A percentile compares a stretch with the other conserved stretches of the same genome.
phyloP scores from a whole-genome alignment of 768 basidiomycete species.

The Lentinus brumalis region DNA sequence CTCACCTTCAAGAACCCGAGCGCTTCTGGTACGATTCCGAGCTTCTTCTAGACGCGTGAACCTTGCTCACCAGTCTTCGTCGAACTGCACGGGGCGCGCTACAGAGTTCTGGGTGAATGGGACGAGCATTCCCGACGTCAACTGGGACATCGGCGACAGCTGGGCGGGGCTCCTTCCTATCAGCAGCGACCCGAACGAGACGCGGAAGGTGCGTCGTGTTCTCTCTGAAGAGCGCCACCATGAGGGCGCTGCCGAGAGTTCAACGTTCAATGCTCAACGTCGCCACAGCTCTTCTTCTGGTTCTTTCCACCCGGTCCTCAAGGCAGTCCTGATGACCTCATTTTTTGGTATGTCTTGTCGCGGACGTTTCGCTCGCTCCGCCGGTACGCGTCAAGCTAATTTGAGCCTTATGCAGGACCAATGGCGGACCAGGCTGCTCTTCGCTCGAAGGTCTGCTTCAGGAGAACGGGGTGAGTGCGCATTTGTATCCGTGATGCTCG shows the following conservation, averaged over 20 bases:
- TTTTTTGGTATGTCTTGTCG: constrained; percentile 59
- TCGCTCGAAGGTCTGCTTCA: constrained; percentile 71
- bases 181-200: constrained; percentile 58
- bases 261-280: neutral
- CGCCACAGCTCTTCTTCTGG: constrained; percentile 74
- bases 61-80: neutral
- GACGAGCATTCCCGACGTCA: constrained; percentile 61
- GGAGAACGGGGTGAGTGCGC: constrained; percentile 65
- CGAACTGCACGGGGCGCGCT: neutral
- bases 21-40: constrained; percentile 49
- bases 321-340: constrained; percentile 72
- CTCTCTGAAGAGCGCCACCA: neutral
- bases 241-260: neutral
- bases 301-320: constrained; percentile 78
- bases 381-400: neutral
- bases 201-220: constrained; percentile 52
- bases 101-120: constrained; percentile 75
- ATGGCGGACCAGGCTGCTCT: constrained; percentile 81
- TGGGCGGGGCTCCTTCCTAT: constrained; percentile 79
- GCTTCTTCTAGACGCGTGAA: neutral
- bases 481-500: neutral
- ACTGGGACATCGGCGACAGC: constrained; percentile 74
- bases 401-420: constrained; percentile 52
- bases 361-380: neutral
- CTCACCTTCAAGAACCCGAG: constrained; percentile 72